These are phyloP conservation scores for Pythium folliculosum DNA, from an alignment of 352 stramenopile species.

Conservation along the genomic window DNA sequence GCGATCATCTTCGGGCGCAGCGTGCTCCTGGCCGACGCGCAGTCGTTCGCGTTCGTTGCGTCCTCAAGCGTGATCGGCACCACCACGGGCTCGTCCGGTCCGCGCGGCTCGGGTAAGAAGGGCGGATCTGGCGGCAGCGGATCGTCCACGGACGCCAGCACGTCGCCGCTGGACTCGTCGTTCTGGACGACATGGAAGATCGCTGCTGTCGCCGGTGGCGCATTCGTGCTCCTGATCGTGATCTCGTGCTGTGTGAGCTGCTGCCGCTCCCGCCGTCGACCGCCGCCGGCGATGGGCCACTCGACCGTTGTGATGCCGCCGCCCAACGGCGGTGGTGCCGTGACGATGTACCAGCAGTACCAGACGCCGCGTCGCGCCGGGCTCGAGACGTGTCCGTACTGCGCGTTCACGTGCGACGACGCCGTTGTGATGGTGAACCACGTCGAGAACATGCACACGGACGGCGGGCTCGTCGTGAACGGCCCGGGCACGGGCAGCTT, in stretches of 20 bases:
- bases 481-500: constrained; percentile 14
- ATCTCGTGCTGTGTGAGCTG: constrained; percentile 42
- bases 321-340: neutral
- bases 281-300: constrained; percentile 1
- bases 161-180: constrained; percentile 19
- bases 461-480: constrained; percentile 13
- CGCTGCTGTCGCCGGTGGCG: constrained; percentile 42
- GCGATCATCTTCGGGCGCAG: constrained; percentile 68
- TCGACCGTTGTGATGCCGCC: constrained; percentile 5
- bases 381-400: constrained; percentile 58
- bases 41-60: constrained; percentile 78
- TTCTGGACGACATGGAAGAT: constrained; percentile 69
- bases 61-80: constrained; percentile 77
- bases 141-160: neutral
- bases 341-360: constrained; percentile 21
- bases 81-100: constrained; percentile 32
- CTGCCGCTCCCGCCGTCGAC: constrained; percentile 8
- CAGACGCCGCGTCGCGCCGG: constrained; percentile 9
- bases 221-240: constrained; percentile 54
- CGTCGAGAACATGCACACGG: constrained; percentile 50
- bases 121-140: neutral
- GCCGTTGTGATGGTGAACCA: constrained; percentile 68
- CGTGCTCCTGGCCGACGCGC: constrained; percentile 52
- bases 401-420: constrained; percentile 46
- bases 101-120: neutral